Conservation (phyloP, 1,139 yeast genomes). For the Neolecta irregularis region DNA sequence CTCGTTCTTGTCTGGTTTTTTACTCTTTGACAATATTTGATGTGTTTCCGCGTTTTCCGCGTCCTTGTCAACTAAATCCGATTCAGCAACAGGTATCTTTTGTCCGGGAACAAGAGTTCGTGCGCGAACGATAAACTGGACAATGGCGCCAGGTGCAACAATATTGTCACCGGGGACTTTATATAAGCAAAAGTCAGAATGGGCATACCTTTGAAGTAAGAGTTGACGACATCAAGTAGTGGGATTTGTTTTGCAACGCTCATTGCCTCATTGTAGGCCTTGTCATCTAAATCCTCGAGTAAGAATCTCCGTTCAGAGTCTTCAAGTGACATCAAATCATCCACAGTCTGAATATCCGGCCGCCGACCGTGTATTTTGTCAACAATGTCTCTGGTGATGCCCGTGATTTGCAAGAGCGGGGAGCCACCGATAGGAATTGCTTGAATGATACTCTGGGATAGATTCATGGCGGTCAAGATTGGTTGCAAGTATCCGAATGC, state of each 20-base stretch:
- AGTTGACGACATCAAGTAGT: conserved; percentile 47
- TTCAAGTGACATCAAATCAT: conserved; percentile 47
- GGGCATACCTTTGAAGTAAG: conserved; percentile 39
- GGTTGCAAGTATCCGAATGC: conserved; percentile 62
- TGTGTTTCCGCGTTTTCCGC: neutral
- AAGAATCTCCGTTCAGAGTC: conserved; percentile 40
- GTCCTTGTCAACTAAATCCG: neutral
- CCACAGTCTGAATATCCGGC: conserved; percentile 41
- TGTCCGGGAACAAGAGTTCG: conserved; percentile 27
- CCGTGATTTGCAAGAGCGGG: conserved; percentile 51
- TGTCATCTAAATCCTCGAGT: conserved; percentile 36
- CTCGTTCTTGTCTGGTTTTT: conserved; percentile 6
- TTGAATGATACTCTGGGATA: conserved; percentile 61
- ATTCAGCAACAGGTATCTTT: neutral
- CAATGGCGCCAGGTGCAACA: conserved; percentile 60
- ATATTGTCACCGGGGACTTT: conserved; percentile 69
- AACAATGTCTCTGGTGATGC: conserved; percentile 31
- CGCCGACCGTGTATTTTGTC: conserved; percentile 24
- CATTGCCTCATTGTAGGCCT: conserved; percentile 35
- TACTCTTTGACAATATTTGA: neutral
- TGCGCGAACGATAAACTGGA: conserved; percentile 62
- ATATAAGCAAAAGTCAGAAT: neutral
- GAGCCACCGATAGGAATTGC: conserved; percentile 47
- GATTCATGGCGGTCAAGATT: conserved; percentile 43
- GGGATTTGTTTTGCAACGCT: conserved; percentile 56